Evolutionary conservation across 1,284 basidiomycete genomes (phyloP).

Genomic region (Heterobasidion occidentale): DNA sequence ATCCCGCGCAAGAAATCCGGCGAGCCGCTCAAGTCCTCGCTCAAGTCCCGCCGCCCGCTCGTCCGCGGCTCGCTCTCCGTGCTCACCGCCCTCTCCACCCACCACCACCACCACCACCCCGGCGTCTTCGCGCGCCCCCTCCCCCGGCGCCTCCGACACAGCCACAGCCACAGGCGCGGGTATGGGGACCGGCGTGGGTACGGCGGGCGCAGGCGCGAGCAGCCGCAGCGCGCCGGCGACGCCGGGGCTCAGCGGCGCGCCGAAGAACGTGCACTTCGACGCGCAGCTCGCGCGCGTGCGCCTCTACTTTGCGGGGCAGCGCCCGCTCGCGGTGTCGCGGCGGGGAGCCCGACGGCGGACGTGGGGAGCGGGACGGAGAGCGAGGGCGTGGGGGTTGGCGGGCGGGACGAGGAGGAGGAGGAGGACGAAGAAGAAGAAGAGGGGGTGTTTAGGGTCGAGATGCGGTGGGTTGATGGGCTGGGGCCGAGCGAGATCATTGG

Average conservation of each 20-base stretch:
- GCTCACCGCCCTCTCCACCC: conserved; percentile 31
- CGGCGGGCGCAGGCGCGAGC: not conserved
- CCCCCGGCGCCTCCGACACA: not conserved
- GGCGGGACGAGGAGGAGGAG: conserved; percentile 16
- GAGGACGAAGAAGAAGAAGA: not conserved
- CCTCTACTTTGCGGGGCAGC: conserved; percentile 89
- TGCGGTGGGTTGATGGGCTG: conserved; percentile 23
- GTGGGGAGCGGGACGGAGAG: conserved; percentile 62
- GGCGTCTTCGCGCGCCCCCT: not conserved
- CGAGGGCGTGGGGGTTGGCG: conserved; percentile 51
- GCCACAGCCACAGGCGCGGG: too few species aligned
- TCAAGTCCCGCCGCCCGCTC: conserved; percentile 58
- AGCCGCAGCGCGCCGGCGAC: conserved; percentile 44
- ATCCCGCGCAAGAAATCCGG: conserved; percentile 86
- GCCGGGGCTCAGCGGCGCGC: conserved; percentile 33
- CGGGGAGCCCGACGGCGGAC: conserved; percentile 57
- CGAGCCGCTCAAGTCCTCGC: conserved; percentile 85
- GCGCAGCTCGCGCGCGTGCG: conserved; percentile 87
- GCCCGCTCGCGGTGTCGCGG: conserved; percentile 87
- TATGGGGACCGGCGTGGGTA: too few species aligned
- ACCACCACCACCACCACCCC: not conserved
- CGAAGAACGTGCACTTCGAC: conserved; percentile 91
- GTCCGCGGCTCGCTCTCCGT: conserved; percentile 37
- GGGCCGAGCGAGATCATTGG: not conserved
- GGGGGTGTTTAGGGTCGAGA: conserved; percentile 29